These are phyloP conservation scores for Trametes cinnabarina DNA, from an alignment of 768 basidiomycete genomes.

Conservation along the genomic window DNA sequence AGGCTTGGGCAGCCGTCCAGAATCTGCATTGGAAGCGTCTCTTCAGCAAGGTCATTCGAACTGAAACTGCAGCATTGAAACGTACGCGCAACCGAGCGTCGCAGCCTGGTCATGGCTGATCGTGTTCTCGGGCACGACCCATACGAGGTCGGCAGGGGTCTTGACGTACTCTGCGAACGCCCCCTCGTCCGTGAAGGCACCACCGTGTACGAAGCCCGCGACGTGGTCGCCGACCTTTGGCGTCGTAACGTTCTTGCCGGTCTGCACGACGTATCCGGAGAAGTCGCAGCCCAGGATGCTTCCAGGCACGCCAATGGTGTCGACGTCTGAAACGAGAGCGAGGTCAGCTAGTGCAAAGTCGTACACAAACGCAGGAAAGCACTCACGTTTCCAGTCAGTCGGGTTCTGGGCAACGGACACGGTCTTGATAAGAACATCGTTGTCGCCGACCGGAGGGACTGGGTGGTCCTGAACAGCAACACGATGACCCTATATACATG, in stretches of 20 bases:
- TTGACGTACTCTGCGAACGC: conserved; percentile 31
- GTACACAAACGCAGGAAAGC: not conserved
- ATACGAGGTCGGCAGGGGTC: conserved; percentile 24
- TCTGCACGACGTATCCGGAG: conserved; percentile 25
- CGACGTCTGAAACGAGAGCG: conserved; percentile 8
- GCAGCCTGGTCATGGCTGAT: conserved; percentile 21
- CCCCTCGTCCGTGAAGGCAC: conserved; percentile 19
- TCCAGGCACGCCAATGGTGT: conserved; percentile 9
- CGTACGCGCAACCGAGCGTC: conserved; percentile 22
- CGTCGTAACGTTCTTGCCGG: conserved; percentile 19
- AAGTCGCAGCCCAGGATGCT: conserved; percentile 27
- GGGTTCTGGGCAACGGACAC: conserved; percentile 19
- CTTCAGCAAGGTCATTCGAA: not conserved
- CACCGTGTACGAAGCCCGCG: conserved; percentile 29
- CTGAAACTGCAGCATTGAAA: not conserved
- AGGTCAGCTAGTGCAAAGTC: not conserved
- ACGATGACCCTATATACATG: conserved; percentile 1
- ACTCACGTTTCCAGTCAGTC: conserved; percentile 22
- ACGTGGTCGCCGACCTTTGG: conserved; percentile 28
- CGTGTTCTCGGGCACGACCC: conserved; percentile 15
- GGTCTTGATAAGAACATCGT: conserved; percentile 21
- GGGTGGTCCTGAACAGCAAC: conserved; percentile 15
- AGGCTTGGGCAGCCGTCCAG: conserved; percentile 21
- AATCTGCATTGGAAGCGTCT: conserved; percentile 1
- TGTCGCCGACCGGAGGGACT: conserved; percentile 17